Percentiles rank a stretch among this genome's conserved stretches.
These are phyloP conservation scores for Smittium culicis DNA, from an alignment of 371 early-diverging fungal species.

Conservation along the genomic window DNA sequence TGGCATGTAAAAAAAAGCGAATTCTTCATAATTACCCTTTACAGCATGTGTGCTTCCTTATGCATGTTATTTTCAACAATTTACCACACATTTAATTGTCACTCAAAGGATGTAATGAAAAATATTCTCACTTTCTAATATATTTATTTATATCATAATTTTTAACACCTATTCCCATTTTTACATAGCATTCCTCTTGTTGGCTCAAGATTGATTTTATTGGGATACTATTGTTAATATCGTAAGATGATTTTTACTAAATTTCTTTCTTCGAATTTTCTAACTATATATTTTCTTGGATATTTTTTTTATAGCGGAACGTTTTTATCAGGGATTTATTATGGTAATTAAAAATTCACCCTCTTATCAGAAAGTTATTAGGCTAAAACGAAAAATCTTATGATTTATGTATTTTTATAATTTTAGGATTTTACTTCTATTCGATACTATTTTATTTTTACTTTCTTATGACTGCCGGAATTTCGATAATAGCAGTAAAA, in stretches of 20 bases:
- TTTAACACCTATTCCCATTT: background rate
- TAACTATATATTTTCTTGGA: too few species aligned
- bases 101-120: constrained; percentile 54
- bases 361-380: background rate
- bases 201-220: constrained; percentile 7
- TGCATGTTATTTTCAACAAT: constrained; percentile 67
- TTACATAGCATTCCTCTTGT: background rate
- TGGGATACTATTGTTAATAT: constrained; percentile 5
- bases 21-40: constrained; percentile 25
- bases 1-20: constrained; percentile 3
- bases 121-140: background rate
- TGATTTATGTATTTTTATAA: too few species aligned
- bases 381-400: background rate
- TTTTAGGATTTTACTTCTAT: constrained; percentile 3
- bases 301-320: constrained; percentile 2
- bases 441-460: background rate
- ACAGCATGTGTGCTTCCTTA: constrained; percentile 48
- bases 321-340: background rate
- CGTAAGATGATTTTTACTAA: background rate
- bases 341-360: constrained; percentile 8
- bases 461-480: background rate
- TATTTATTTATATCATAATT: background rate
- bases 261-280: background rate
- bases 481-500: background rate
- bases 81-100: constrained; percentile 76